Base-by-base conservation (phyloP, 2,329 filamentous ascomycete species). In the Hypoxylon sp. region DNA sequence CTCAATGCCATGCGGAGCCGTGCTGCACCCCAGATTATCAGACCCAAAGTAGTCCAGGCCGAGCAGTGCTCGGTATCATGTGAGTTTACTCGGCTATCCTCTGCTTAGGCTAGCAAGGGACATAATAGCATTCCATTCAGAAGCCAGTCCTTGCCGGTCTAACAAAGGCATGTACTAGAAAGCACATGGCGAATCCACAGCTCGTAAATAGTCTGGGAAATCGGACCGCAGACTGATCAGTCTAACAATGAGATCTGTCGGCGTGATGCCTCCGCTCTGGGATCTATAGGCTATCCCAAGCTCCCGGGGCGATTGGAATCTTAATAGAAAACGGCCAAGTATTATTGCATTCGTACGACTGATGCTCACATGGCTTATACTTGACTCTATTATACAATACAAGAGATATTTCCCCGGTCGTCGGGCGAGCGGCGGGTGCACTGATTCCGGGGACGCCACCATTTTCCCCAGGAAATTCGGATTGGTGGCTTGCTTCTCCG, bases 401-500 rank as follows among this genome's bases (percentile, higher is more conserved):
- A 7, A 7, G 6, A 42, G 11, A 42, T 32, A 51, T 58, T 37
- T 27, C 31, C 67, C 55, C 39, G 57, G 52, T 27, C 48, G 29
- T 66, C 62, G 62, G 62, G 35, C 56, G 46, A 70, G 60, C 65
- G 68, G 68, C 57, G 68, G 47, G 54, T 64, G 46, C 46, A 52
- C 52, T 56, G 50, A 65, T 59, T 65, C 65, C 62, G 68, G 68
- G 53, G 65, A 51, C 42, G 31, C 57, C 61, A 60, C 62, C 29
- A 54, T 53, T 51, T 61, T 66, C 62, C 62, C 62, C 68, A 53
- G 52, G 58, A 63, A 66, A 39, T 17, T 62, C 50, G 48, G 44
- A 51, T 68, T 68, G 44, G 64, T 59, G 46, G 65, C 61, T 58
- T 61, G 31, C 31, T 68, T 65, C 62, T 68, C 68, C 65, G 68